phyloP scores from a whole-genome alignment of 2,329 filamentous ascomycete genomes.

The Colletotrichum sansevieriae region DNA sequence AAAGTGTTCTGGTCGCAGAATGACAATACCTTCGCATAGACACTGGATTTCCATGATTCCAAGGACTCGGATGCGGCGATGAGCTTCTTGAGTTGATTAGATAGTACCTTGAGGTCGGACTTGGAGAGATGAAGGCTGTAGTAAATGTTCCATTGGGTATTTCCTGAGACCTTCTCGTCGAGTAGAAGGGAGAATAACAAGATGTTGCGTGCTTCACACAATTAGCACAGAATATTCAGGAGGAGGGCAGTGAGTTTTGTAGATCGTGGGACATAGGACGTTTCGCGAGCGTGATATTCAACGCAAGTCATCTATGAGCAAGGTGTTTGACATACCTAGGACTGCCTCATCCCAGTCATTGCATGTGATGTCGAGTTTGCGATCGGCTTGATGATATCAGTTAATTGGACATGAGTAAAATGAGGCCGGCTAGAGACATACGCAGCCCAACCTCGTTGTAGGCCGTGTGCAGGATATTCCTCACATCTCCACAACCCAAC shows the following conservation, averaged over 20 bases:
- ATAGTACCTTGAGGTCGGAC: constrained; percentile 52
- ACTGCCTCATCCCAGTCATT: constrained; percentile 66
- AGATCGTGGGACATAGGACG: too few species aligned
- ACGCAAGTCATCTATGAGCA: too few species aligned
- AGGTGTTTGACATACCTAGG: constrained; percentile 56
- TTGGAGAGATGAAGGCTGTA: constrained; percentile 64
- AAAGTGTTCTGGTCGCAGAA: constrained; percentile 65
- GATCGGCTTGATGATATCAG: constrained; percentile 45
- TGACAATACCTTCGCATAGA: constrained; percentile 59
- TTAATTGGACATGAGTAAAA: constrained; percentile 42
- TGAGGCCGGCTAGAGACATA: constrained; percentile 44
- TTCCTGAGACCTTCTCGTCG: constrained; percentile 48
- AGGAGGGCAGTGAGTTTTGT: not conserved
- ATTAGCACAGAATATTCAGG: constrained; percentile 14
- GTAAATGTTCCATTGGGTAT: constrained; percentile 66
- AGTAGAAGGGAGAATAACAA: constrained; percentile 65
- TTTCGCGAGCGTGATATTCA: too few species aligned
- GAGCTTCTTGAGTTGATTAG: constrained; percentile 53
- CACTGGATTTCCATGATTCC: constrained; percentile 57
- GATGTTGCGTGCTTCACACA: constrained; percentile 64
- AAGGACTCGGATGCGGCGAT: constrained; percentile 52
- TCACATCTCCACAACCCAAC: constrained; percentile 68
- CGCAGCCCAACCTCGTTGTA: constrained; percentile 57
- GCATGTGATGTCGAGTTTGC: constrained; percentile 67
- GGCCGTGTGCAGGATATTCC: constrained; percentile 68